Evolutionary conservation across 352 stramenopile genomes (phyloP).

Genomic region (Phytophthora cactorum): DNA sequence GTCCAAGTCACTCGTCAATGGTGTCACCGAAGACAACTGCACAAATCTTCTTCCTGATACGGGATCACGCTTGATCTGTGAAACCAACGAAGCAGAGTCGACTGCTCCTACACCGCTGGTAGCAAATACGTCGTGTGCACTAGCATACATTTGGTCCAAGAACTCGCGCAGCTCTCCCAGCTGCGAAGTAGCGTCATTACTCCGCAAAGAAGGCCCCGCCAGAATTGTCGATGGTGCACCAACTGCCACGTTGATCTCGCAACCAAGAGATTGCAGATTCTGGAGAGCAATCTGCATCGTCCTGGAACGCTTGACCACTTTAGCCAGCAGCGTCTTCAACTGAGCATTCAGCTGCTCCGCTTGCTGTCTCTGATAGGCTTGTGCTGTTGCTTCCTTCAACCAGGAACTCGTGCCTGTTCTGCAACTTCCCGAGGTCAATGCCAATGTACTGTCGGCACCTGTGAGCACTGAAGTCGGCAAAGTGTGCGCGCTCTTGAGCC

Average conservation of each 20-base stretch:
- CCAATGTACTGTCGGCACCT: neutral
- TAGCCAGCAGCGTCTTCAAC: slow-evolving; percentile 17
- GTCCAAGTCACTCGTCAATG: slow-evolving; percentile 17
- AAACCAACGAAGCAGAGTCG: slow-evolving; percentile 8
- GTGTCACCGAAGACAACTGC: slow-evolving; percentile 20
- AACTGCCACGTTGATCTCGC: slow-evolving; percentile 18
- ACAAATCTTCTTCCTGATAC: slow-evolving; percentile 12
- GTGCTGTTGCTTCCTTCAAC: slow-evolving; percentile 18
- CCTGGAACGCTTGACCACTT: slow-evolving; percentile 21
- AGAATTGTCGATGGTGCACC: slow-evolving; percentile 19
- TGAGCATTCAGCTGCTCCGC: slow-evolving; percentile 25
- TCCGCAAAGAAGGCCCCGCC: slow-evolving; percentile 15
- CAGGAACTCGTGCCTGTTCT: slow-evolving; percentile 6
- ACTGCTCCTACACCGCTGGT: neutral
- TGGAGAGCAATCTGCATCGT: slow-evolving; percentile 20
- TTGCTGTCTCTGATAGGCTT: slow-evolving; percentile 21
- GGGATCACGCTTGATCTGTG: slow-evolving; percentile 25
- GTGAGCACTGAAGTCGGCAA: neutral
- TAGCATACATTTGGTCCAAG: slow-evolving; percentile 27
- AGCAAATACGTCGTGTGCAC: slow-evolving; percentile 12
- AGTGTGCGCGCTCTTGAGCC: slow-evolving; percentile 10
- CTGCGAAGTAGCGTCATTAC: slow-evolving; percentile 28
- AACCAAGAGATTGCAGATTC: slow-evolving; percentile 19
- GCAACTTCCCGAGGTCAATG: neutral
- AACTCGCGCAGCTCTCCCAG: slow-evolving; percentile 21